Evolutionary conservation across 179 eudicot species (phyloP).

Genomic region (Vitellaria paradoxa): DNA sequence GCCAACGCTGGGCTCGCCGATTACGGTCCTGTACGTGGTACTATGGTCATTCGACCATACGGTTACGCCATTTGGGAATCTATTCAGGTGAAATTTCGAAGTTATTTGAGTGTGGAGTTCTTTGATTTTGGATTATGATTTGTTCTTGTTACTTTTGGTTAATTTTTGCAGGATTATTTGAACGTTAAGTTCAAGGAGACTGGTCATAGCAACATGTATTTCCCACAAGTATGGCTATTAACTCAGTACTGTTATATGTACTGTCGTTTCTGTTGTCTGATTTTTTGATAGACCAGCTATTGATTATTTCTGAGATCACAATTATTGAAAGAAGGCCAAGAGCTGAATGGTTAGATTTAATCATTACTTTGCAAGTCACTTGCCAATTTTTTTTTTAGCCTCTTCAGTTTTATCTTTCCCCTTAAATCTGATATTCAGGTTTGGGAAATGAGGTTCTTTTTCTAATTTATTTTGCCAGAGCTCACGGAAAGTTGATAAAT

Average conservation of each 20-base stretch:
- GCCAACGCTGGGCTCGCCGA: constrained; percentile 88
- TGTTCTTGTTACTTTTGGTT: constrained; percentile 11
- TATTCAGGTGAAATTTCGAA: constrained; percentile 56
- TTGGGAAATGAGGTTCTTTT: background rate
- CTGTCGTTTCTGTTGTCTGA: background rate
- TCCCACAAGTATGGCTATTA: constrained; percentile 69
- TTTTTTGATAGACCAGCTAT: background rate
- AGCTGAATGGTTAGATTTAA: background rate
- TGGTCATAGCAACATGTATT: constrained; percentile 96
- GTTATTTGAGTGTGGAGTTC: background rate
- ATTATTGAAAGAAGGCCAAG: background rate
- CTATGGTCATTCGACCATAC: constrained; percentile 97
- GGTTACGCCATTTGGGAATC: constrained; percentile 99
- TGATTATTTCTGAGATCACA: background rate
- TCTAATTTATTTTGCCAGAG: background rate
- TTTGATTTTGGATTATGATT: background rate
- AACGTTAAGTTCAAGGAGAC: constrained; percentile 95
- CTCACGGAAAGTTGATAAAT: background rate
- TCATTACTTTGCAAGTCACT: background rate
- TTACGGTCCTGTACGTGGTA: constrained; percentile 97
- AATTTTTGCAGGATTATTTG: constrained; percentile 71
- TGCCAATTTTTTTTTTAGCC: no score
- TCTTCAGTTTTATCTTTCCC: background rate
- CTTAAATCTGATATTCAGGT: background rate
- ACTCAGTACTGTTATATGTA: background rate